Conservation (phyloP, 2,329 filamentous ascomycete genomes). For the Calonectria ilicicola region DNA sequence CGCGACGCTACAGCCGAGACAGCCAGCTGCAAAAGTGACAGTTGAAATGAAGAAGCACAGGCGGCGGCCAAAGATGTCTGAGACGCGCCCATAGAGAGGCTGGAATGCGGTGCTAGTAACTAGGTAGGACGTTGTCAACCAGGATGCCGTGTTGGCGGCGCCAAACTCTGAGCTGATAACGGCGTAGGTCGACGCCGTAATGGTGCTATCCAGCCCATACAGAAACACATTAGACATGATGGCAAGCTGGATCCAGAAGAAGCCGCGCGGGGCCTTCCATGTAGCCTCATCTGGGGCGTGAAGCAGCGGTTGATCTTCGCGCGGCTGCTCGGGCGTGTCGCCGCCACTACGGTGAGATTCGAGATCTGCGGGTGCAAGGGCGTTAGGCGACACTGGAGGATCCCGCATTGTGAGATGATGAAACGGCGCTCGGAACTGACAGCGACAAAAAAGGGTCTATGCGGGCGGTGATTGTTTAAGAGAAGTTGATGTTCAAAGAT, state of each 20-base stretch:
- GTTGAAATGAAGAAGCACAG: constrained; percentile 74
- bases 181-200: constrained; percentile 80
- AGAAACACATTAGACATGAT: constrained; percentile 76
- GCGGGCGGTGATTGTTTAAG: neutral
- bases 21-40: constrained; percentile 71
- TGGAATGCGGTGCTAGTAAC: constrained; percentile 79
- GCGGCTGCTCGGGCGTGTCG: constrained; percentile 4
- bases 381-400: neutral
- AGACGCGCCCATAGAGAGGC: constrained; percentile 77
- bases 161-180: constrained; percentile 81
- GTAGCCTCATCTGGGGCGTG: constrained; percentile 32
- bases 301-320: constrained; percentile 39
- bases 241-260: constrained; percentile 69
- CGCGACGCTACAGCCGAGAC: constrained; percentile 73
- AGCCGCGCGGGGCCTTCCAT: constrained; percentile 65
- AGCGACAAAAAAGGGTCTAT: neutral
- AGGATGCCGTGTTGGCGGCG: constrained; percentile 78
- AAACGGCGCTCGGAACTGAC: neutral
- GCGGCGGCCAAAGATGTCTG: constrained; percentile 76
- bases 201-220: constrained; percentile 77
- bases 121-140: constrained; percentile 80
- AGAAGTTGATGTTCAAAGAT: neutral
- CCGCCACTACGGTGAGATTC: neutral
- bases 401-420: constrained; percentile 7
- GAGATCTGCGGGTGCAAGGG: constrained; percentile 1